A percentile compares a stretch with the other conserved stretches of the same genome.
Evolutionary conservation across 2,329 filamentous ascomycete genomes (phyloP).

Genomic region (Huntiella abstrusa): DNA sequence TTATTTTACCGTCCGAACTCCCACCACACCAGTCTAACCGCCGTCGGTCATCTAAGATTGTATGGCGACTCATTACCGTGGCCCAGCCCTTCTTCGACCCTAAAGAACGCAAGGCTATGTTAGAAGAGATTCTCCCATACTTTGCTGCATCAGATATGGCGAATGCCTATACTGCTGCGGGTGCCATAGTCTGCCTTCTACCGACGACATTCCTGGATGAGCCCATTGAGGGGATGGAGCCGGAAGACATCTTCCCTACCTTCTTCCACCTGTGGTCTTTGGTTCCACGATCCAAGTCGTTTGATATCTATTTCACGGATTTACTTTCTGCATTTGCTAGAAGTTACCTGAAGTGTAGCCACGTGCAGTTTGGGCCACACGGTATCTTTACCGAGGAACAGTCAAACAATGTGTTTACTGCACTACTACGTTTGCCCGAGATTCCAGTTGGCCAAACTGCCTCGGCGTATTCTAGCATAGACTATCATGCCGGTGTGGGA

Average conservation of each 20-base stretch:
- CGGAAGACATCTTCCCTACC: constrained; percentile 75
- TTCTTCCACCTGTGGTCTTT: constrained; percentile 95
- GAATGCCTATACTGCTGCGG: constrained; percentile 82
- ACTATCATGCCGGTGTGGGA: constrained; percentile 65
- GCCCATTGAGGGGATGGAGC: constrained; percentile 56
- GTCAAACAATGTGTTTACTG: constrained; percentile 81
- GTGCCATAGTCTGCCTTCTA: constrained; percentile 68
- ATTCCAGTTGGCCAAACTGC: constrained; percentile 94
- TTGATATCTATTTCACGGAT: constrained; percentile 78
- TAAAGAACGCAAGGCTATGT: constrained; percentile 59
- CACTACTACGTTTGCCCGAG: constrained; percentile 71
- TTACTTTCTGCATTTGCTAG: constrained; percentile 72
- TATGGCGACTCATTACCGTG: constrained; percentile 80
- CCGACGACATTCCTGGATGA: constrained; percentile 64
- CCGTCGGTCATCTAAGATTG: constrained; percentile 38
- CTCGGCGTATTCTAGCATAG: constrained; percentile 74
- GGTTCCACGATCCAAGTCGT: constrained; percentile 69
- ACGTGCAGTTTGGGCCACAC: constrained; percentile 66
- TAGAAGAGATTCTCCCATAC: constrained; percentile 64
- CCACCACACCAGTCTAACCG: constrained; percentile 41
- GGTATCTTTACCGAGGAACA: constrained; percentile 88
- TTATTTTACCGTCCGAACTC: constrained; percentile 72
- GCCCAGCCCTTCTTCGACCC: constrained; percentile 88
- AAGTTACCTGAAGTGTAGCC: constrained; percentile 56
- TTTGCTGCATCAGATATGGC: constrained; percentile 89